Percentiles rank a stretch among this genome's conserved stretches.
phyloP scores from a whole-genome alignment of 805 yeast species.

The Wickerhamiella cacticola region DNA sequence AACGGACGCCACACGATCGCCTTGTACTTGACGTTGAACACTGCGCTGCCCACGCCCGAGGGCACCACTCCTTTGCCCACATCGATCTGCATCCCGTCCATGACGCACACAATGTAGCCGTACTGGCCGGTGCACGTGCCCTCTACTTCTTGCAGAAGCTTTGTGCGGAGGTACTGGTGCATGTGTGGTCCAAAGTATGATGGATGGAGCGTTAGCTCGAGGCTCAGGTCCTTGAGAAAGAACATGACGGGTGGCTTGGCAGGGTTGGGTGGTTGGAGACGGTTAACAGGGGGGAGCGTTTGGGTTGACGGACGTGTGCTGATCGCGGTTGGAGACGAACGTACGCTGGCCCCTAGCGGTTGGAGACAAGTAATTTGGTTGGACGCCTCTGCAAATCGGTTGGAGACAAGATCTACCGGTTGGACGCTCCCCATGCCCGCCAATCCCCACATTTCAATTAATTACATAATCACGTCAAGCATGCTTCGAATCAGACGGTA shows the following conservation, averaged over 20 bases:
- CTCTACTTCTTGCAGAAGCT: constrained; percentile 87
- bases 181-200: constrained; percentile 96
- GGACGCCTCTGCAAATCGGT: too few species aligned
- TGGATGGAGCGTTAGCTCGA: constrained; percentile 89
- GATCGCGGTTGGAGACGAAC: background rate
- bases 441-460: background rate
- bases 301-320: background rate
- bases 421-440: background rate
- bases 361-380: too few species aligned
- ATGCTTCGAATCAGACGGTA: background rate
- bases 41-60: constrained; percentile 89
- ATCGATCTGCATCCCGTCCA: constrained; percentile 88
- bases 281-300: background rate
- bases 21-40: constrained; percentile 87
- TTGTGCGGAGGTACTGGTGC: constrained; percentile 85
- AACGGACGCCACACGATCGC: constrained; percentile 98
- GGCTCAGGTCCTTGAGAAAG: constrained; percentile 67
- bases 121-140: constrained; percentile 98
- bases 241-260: constrained; percentile 18
- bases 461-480: background rate
- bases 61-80: constrained; percentile 88
- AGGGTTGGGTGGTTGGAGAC: background rate
- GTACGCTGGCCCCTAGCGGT: too few species aligned
- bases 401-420: too few species aligned
- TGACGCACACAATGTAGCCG: constrained; percentile 91